Evolutionary conservation across 345 rosid genomes (phyloP), one percentile per base, ranked within the genome.

Genomic region (Camelina sativa): DNA sequence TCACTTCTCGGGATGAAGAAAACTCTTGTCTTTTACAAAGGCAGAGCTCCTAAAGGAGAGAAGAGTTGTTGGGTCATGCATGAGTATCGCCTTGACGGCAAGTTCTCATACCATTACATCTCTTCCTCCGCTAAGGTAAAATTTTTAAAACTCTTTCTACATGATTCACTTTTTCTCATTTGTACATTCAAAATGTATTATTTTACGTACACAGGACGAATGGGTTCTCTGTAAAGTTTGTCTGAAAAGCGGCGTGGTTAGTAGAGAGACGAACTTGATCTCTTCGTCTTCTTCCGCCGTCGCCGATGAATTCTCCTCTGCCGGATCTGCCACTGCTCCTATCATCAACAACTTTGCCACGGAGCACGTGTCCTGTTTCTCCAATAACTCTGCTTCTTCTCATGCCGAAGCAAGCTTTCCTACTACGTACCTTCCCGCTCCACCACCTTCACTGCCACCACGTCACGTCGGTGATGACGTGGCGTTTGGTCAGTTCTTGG

Each of bases 361-460:
- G 16, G 89, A 87, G 97, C 99, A 95, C 99, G 97, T 95, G 97
- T 90, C 99, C 99, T 95, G 97, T 92, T 95, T 95, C 99, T 95
- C 97, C 99, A 95, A 87, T 79, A 82, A 70, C 67, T 81, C 83
- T 12, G 66, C 48, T 41, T 4, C 85, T 8, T 60, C 54, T 59
- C 65, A 37, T 0, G 82, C 91, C 5, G 77, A 85, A 28, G 77
- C 72, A n/a, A 72, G 75, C 59, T 76, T 69, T 62, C 53, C 59
- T 8, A 34, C 59, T 8, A 34, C 80, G 0, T 62, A 54, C 35
- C 59, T 76, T 46, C 59, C 73, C 5, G 47, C 73, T 15, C 78
- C 73, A 40, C 67, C 53, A 11, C 61, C 64, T 32, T 76, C 79
- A 5, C 6, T 76, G 34, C 84, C 20, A 79, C 87, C 30, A 76